Evolutionary conservation across 345 rosid species (phyloP).

Genomic region (Arabis alpina): DNA sequence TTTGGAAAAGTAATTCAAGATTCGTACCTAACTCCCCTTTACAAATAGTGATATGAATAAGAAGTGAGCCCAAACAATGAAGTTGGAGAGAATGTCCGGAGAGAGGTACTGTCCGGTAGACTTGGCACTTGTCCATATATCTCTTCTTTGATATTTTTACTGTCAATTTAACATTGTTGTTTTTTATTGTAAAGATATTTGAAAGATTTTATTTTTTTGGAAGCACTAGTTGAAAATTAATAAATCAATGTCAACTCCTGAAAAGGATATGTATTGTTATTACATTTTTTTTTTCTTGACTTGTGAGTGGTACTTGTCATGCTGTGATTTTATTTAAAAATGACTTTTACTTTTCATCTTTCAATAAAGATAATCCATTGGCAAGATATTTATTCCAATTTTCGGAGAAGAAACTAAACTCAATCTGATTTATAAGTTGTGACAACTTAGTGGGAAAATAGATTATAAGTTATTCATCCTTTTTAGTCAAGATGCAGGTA

Average conservation of each 20-base stretch:
- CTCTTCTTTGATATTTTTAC: slow-evolving; percentile 7
- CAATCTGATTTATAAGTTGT: too few relatives aligned
- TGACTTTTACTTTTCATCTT: background rate
- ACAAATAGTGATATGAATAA: slow-evolving; percentile 17
- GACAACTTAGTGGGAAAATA: too few relatives aligned
- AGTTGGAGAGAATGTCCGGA: slow-evolving; percentile 33
- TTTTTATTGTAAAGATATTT: slow-evolving; percentile 26
- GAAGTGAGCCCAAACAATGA: slow-evolving; percentile 10
- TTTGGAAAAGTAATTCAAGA: slow-evolving; percentile 9
- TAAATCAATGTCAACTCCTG: slow-evolving; percentile 39
- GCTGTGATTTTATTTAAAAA: slow-evolving; percentile 1
- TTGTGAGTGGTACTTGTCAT: slow-evolving; percentile 15
- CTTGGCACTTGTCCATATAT: slow-evolving; percentile 28
- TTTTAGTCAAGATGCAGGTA: too few relatives aligned
- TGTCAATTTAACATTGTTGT: slow-evolving; percentile 28
- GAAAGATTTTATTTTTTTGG: background rate
- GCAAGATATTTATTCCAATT: background rate
- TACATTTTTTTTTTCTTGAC: slow-evolving; percentile 31
- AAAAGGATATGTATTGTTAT: slow-evolving; percentile 22
- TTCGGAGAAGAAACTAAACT: slow-evolving; percentile 13
- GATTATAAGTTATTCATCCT: background rate
- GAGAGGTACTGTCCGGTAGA: background rate
- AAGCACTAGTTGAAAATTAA: slow-evolving; percentile 29
- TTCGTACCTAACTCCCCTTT: slow-evolving; percentile 20
- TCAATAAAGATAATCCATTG: slow-evolving; percentile 2